Evolutionary conservation across 768 basidiomycete genomes (phyloP).

Genomic region (Mycena kentingensis): DNA sequence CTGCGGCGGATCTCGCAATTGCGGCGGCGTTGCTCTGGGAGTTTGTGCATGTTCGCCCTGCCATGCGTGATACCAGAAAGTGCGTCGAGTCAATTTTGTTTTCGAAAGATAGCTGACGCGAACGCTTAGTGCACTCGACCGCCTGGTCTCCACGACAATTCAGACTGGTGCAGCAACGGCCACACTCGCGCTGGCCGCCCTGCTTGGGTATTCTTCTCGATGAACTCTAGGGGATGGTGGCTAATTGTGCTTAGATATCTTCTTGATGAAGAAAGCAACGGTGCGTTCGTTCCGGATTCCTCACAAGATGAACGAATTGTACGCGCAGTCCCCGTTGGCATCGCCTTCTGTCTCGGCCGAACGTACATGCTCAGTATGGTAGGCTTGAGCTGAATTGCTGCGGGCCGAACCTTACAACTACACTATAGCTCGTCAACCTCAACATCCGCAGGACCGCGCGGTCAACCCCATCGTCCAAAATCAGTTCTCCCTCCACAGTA

Average conservation of each 20-base stretch:
- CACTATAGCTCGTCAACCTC: background rate
- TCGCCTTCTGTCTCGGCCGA: background rate
- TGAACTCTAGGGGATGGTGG: background rate
- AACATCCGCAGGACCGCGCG: background rate
- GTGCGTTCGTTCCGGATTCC: background rate
- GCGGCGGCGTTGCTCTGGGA: conserved; percentile 1
- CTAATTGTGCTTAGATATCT: background rate
- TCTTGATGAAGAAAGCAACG: background rate
- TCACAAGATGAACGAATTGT: background rate
- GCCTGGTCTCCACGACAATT: background rate
- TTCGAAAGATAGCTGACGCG: background rate
- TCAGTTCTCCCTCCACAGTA: too few species aligned
- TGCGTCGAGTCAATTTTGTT: background rate
- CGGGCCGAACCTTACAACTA: background rate
- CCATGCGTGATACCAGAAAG: background rate
- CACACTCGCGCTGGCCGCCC: background rate
- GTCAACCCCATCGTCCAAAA: background rate
- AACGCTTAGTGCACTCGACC: background rate
- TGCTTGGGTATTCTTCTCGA: background rate
- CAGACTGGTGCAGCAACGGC: background rate
- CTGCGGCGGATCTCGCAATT: background rate
- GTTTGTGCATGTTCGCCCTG: background rate
- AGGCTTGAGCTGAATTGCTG: background rate
- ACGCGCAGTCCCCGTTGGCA: background rate
- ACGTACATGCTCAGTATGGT: conserved; percentile 5